Evolutionary conservation across 2,329 filamentous ascomycete species (phyloP).

Genomic region (Exophiala oligosperma): DNA sequence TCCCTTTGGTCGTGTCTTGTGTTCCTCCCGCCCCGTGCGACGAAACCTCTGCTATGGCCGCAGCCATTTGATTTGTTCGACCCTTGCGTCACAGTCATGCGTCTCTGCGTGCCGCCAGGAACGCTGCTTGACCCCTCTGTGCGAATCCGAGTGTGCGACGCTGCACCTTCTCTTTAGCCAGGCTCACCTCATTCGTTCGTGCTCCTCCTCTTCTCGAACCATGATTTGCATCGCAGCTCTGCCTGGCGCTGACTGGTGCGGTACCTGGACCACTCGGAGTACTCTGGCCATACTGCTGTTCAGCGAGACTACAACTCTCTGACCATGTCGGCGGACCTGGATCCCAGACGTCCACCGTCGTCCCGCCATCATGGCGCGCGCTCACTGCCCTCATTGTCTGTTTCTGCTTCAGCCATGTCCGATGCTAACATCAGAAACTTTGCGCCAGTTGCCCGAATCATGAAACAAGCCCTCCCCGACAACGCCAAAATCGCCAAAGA

Average conservation of each 20-base stretch:
- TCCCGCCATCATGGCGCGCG: conserved; percentile 41
- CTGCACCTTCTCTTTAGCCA: conserved; percentile 26
- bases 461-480: conserved; percentile 96
- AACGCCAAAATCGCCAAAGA: conserved; percentile 99
- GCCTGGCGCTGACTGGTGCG: conserved; percentile 24
- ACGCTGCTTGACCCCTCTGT: conserved; percentile 18
- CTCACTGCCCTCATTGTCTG: conserved; percentile 42
- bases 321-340: conserved; percentile 29
- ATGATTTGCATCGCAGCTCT: conserved; percentile 38
- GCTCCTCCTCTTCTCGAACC: conserved; percentile 45
- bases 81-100: conserved; percentile 40
- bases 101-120: conserved; percentile 33
- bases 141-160: conserved; percentile 27
- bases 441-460: conserved; percentile 95
- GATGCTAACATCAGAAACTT: conserved; percentile 95
- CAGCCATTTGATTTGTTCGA: conserved; percentile 53
- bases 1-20: conserved; percentile 31
- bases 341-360: conserved; percentile 18
- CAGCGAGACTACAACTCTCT: conserved; percentile 9
- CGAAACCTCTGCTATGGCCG: conserved; percentile 28
- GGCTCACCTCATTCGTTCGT: conserved; percentile 37
- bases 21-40: conserved; percentile 14
- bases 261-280: conserved; percentile 29
- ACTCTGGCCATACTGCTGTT: conserved; percentile 11
- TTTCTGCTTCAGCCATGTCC: conserved; percentile 40